Evolutionary conservation across 2,329 filamentous ascomycete species (phyloP), one percentile per base, ranked within the genome.

Genomic region (Colletotrichum australisinense): DNA sequence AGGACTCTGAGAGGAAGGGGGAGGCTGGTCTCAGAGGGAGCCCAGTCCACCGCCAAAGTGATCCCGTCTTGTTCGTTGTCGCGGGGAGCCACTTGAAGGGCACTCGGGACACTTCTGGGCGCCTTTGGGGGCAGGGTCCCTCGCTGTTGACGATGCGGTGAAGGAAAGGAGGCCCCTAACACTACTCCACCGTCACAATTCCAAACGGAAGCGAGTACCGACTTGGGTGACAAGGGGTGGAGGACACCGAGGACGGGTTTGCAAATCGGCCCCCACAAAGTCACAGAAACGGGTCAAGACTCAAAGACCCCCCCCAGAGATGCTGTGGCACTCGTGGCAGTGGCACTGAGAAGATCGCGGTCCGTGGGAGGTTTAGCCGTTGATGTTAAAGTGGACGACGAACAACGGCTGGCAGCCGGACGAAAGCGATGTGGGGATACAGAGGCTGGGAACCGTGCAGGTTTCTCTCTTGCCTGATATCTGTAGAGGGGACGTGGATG

Each of bases 71-170:
- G 11, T 56, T 63, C 19, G 70, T 55, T 70, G 60, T 65, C 42
- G 55, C 30, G n/a, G 60, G 28, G 67, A 46, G 69, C 65, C 60
- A 53, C 60, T 63, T 22, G 60, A 16, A 30, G 59, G 42, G 60
- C 67, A 65, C 70, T 60, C 59, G 55, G 57, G 60, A 67, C 67
- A 22, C n/a, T 53, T 72, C 64, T 63, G 64, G 69, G 57, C 64
- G 58, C 53, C n/a, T 53, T 56, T 24, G 38, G 57, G 66, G 59
- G 30, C 42, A 68, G 62, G 67, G 67, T 56, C 26, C 55, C 53
- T 60, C 67, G 67, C 67, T 57, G 70, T 46, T 42, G 46, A 73
- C 70, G 67, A 73, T 73, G 70, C 70, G 70, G 70, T 73, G 70
- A 73, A 38, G 69, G 67, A 73, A 55, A 70, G 60, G 60, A 64